Base-by-base conservation (phyloP, 2,329 filamentous ascomycete species). In the Fonsecaea monophora region DNA sequence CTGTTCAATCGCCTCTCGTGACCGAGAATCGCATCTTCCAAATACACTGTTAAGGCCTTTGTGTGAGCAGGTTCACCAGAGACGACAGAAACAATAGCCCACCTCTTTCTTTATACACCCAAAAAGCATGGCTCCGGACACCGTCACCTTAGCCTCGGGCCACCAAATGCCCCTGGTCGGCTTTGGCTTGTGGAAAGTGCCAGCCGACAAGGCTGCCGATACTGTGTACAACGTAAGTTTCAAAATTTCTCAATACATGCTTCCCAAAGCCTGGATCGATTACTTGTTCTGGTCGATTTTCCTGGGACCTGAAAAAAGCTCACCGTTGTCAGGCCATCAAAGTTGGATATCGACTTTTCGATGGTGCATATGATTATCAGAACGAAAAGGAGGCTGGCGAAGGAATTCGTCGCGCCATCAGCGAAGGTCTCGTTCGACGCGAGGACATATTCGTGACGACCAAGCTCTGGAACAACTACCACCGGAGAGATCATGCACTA, bases 401-500 rank as follows among this genome's bases (percentile, higher is more conserved):
- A 77, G 92, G 92, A 74, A 85, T 94, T 55, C 87, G 89, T 67
- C 90, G 90, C 73, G 92, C 92, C 75, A 92, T 95, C 80, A 86
- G 90, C 76, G 92, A 95, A 9, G 90, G 91, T 53, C 79, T 94
- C 66, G 91, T 94, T 73, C 92, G 89, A 83, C 90, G 92, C 67
- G 88, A 91, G 80, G 92, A 97, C 30, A 90, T 96, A 77, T 96
- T 96, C 87, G 89, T 97, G 77, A 91, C 94, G 71, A 92, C 90
- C 80, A 97, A 96, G 85, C 89, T 97, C 66, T 96, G 93, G 92
- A 93, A 94, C 83, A 89, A 89, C 72, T 96, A 93, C 87, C 92
- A 96, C 84, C 90, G 94, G 75, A 85, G 84, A 73, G 89, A 94
- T 73, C 85, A 86, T 73, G 91, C 94, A 69, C 87, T 90, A 80